Evolutionary conservation across 345 rosid genomes (phyloP).

Genomic region (Garcia nutans): DNA sequence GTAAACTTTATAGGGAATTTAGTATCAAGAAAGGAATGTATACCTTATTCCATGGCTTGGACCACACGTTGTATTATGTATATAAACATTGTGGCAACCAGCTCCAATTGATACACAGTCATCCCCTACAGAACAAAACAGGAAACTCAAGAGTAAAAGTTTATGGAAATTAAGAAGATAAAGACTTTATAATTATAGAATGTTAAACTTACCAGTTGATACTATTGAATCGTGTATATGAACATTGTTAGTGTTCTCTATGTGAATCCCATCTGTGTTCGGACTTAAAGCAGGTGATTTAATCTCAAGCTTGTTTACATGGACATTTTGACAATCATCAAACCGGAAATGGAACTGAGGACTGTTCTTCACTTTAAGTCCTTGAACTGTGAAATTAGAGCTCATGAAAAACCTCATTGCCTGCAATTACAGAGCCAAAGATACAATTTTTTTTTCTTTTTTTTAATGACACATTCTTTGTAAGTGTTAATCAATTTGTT

Average conservation of each 20-base stretch:
- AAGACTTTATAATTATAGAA: no score
- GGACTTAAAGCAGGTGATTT: slow-evolving; percentile 39
- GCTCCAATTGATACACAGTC: slow-evolving; percentile 42
- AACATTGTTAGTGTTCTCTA: slow-evolving; percentile 33
- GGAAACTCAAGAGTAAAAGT: not conserved
- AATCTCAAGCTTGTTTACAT: slow-evolving; percentile 26
- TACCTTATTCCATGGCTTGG: slow-evolving; percentile 43
- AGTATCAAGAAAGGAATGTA: not conserved
- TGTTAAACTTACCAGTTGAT: slow-evolving; percentile 20
- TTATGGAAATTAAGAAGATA: not conserved
- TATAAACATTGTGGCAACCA: slow-evolving; percentile 33
- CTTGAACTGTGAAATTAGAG: slow-evolving; percentile 69
- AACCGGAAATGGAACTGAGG: slow-evolving; percentile 42
- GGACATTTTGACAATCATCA: slow-evolving; percentile 23
- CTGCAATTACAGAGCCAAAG: slow-evolving; percentile 20
- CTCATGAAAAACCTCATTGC: slow-evolving; percentile 34
- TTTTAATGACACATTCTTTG: not conserved
- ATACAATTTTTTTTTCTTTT: not conserved
- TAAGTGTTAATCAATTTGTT: not conserved
- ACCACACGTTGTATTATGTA: slow-evolving; percentile 35
- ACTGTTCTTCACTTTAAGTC: slow-evolving; percentile 53
- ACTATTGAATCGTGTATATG: slow-evolving; percentile 21
- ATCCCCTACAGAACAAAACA: slow-evolving; percentile 27
- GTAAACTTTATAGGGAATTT: not conserved
- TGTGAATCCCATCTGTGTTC: slow-evolving; percentile 47